phyloP scores from a whole-genome alignment of 192 early-diverging fungal genomes.

The Endogone sp. region DNA sequence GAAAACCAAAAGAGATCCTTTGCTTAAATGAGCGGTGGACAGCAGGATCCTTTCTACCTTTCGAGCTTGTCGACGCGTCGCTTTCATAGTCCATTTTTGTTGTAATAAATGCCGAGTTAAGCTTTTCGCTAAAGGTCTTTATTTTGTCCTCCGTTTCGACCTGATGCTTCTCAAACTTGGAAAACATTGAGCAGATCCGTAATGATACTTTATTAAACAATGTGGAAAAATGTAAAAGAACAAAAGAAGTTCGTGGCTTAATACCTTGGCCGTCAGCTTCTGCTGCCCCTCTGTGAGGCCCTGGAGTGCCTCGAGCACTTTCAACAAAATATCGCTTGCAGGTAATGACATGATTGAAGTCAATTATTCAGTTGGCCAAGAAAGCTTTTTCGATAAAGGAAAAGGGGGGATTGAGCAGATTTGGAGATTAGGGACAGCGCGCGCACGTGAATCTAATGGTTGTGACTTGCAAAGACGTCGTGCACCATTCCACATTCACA shows the following conservation, averaged over 20 bases:
- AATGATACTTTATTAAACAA: too few relatives aligned
- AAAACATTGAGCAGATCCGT: neutral
- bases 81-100: constrained; percentile 5
- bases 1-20: too few relatives aligned
- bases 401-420: neutral
- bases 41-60: too few relatives aligned
- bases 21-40: too few relatives aligned
- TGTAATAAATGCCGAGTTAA: constrained; percentile 4
- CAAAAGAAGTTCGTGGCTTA: neutral
- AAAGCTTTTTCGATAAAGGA: too few relatives aligned
- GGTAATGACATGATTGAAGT: too few relatives aligned
- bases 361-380: too few relatives aligned
- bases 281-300: neutral
- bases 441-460: too few relatives aligned
- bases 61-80: neutral
- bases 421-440: too few relatives aligned
- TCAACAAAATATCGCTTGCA: neutral
- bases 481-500: too few relatives aligned
- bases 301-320: neutral
- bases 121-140: constrained; percentile 13
- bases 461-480: too few relatives aligned
- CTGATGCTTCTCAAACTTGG: constrained; percentile 19
- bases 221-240: neutral
- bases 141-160: constrained; percentile 15
- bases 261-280: neutral